Evolutionary conservation across 495 filamentous ascomycete species (phyloP).

Genomic region (Penicillium simplicissimum): DNA sequence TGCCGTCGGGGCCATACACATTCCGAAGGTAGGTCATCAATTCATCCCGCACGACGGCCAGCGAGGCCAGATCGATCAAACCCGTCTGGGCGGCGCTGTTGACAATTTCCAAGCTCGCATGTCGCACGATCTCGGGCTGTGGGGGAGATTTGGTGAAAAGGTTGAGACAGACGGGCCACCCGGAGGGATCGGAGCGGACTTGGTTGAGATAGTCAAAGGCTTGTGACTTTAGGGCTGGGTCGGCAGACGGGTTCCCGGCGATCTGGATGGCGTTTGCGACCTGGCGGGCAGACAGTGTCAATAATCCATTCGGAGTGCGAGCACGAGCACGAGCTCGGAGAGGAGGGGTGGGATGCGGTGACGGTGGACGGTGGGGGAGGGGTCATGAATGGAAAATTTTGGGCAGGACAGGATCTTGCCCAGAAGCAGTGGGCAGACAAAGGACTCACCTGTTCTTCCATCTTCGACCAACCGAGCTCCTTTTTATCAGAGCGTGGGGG

Average conservation of each 20-base stretch:
- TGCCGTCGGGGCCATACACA: constrained; percentile 62
- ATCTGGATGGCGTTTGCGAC: constrained; percentile 92
- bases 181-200: constrained; percentile 72
- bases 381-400: constrained; percentile 20
- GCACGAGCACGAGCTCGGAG: constrained; percentile 12
- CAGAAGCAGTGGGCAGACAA: neutral
- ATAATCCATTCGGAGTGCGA: constrained; percentile 11
- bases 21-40: constrained; percentile 74
- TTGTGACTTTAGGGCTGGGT: constrained; percentile 74
- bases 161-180: constrained; percentile 81
- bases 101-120: constrained; percentile 85
- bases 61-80: constrained; percentile 63
- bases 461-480: constrained; percentile 49
- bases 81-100: constrained; percentile 84
- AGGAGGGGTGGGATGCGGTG: constrained; percentile 26
- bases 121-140: constrained; percentile 78
- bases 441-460: constrained; percentile 52
- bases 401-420: neutral
- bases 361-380: constrained; percentile 23
- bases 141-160: constrained; percentile 84
- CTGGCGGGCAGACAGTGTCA: constrained; percentile 45
- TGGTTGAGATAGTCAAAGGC: constrained; percentile 86
- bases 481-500: constrained; percentile 27
- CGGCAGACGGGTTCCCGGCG: constrained; percentile 73
- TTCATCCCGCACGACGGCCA: constrained; percentile 70